These are phyloP conservation scores for Candida dubliniensis DNA, from an alignment of 1,139 yeast genomes.

Conservation along the genomic window DNA sequence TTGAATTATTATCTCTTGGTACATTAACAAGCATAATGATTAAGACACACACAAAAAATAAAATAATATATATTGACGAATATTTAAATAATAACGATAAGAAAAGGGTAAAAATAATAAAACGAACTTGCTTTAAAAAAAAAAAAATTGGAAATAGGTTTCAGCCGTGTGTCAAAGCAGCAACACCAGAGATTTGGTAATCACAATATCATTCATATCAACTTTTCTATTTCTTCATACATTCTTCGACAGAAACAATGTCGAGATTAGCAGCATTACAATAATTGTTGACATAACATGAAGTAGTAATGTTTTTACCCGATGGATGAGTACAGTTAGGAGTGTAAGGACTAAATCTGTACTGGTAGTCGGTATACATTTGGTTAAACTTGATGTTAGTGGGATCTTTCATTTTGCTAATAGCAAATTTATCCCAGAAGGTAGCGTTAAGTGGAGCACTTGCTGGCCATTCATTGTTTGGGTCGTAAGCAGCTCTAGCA, in stretches of 20 bases:
- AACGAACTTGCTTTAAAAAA: too few species aligned
- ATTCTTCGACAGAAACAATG: background rate
- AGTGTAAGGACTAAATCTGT: slow-evolving; percentile 52
- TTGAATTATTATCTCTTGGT: too few species aligned
- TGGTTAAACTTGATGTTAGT: slow-evolving; percentile 44
- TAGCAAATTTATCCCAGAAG: slow-evolving; percentile 51
- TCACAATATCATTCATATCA: too few species aligned
- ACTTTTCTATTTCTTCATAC: slow-evolving; percentile 1
- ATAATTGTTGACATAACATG: slow-evolving; percentile 34
- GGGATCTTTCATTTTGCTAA: slow-evolving; percentile 31
- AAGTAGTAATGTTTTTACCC: slow-evolving; percentile 17
- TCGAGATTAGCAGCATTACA: slow-evolving; percentile 21
- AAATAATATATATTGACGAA: too few species aligned
- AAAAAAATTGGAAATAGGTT: too few species aligned
- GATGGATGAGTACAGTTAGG: slow-evolving; percentile 39
- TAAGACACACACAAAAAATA: too few species aligned
- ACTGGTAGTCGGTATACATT: slow-evolving; percentile 44
- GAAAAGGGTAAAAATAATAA: too few species aligned
- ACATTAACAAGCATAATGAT: too few species aligned
- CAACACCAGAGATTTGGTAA: too few species aligned
- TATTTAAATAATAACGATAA: too few species aligned
- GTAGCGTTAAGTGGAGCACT: slow-evolving; percentile 56
- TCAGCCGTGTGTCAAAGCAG: too few species aligned
- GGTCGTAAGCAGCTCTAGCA: slow-evolving; percentile 51
- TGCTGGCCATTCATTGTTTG: slow-evolving; percentile 48